Percentiles rank a stretch among this genome's conserved stretches.
Conservation (phyloP, 2,329 filamentous ascomycete species). For the Apiospora hydei region DNA sequence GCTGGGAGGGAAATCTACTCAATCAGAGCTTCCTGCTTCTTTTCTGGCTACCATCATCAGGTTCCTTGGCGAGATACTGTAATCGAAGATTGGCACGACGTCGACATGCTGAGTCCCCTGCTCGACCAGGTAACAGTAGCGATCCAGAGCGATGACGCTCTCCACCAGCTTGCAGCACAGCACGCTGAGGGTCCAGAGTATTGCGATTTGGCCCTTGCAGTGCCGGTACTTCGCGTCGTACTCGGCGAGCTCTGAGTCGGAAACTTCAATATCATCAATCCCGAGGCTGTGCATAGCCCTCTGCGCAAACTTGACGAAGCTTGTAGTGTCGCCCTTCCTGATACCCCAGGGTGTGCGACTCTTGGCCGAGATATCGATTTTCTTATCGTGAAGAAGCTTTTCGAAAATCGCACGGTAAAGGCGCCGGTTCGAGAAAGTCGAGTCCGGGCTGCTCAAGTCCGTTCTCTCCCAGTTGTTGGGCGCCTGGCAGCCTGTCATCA, state of each 20-base stretch:
- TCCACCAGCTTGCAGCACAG: constrained; percentile 44
- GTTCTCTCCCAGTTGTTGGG: constrained; percentile 43
- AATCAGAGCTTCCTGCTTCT: not conserved
- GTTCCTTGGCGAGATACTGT: constrained; percentile 37
- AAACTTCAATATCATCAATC: constrained; percentile 34
- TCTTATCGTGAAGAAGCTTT: constrained; percentile 39
- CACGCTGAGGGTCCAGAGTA: constrained; percentile 43
- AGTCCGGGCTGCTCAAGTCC: constrained; percentile 30
- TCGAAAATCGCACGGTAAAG: constrained; percentile 40
- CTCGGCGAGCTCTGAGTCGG: constrained; percentile 32
- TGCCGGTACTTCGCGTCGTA: constrained; percentile 38
- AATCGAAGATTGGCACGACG: constrained; percentile 38
- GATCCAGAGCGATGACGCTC: constrained; percentile 42
- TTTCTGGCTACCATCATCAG: constrained; percentile 39
- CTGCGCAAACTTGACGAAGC: constrained; percentile 37
- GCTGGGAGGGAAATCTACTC: not conserved
- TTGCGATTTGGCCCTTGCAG: constrained; percentile 39
- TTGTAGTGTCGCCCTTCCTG: constrained; percentile 39
- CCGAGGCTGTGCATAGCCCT: constrained; percentile 37
- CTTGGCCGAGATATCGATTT: constrained; percentile 27
- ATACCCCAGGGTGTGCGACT: constrained; percentile 40
- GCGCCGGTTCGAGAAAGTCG: constrained; percentile 37
- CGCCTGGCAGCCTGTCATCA: constrained; percentile 45
- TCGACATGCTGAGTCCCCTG: constrained; percentile 33
- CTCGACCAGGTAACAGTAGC: constrained; percentile 42